Conservation (phyloP, 768 basidiomycete genomes). For the Pleurotus pulmonarius region DNA sequence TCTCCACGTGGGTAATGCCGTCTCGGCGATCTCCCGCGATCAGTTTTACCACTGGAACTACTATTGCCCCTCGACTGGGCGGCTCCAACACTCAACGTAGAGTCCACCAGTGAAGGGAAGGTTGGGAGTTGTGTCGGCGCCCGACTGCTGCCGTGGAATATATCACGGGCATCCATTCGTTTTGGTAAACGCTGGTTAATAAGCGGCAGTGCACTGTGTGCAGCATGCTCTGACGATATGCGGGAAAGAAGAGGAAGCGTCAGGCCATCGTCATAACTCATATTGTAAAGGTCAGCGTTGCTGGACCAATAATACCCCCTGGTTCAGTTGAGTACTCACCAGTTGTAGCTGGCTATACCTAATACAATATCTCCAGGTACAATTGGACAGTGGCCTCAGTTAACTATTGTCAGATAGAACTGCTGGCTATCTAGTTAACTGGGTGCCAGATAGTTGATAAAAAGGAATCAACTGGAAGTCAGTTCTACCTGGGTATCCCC, state of each 20-base stretch:
- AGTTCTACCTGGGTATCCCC: too few relatives aligned
- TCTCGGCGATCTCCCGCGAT: slow-evolving; percentile 34
- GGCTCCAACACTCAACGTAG: slow-evolving; percentile 26
- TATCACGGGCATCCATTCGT: slow-evolving; percentile 32
- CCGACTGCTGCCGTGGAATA: slow-evolving; percentile 24
- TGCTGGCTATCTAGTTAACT: too few relatives aligned
- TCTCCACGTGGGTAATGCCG: slow-evolving; percentile 42
- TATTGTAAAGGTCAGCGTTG: slow-evolving; percentile 10
- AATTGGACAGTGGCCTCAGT: too few relatives aligned
- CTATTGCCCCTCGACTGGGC: slow-evolving; percentile 28
- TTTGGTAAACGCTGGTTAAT: slow-evolving; percentile 28
- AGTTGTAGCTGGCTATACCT: too few relatives aligned
- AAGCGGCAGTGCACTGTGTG: slow-evolving; percentile 45
- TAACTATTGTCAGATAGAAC: too few relatives aligned
- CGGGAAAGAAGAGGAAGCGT: slow-evolving; percentile 28
- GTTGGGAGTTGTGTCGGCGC: slow-evolving; percentile 24
- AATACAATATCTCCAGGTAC: too few relatives aligned
- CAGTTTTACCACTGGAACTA: slow-evolving; percentile 14
- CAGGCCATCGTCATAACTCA: slow-evolving; percentile 16
- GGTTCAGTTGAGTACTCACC: too few relatives aligned
- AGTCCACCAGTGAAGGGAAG: slow-evolving; percentile 53
- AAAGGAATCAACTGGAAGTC: too few relatives aligned
- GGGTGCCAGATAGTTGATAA: too few relatives aligned
- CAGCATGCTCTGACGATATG: slow-evolving; percentile 26
- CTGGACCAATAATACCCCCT: too few relatives aligned